Conservation (phyloP, 2,329 filamentous ascomycete genomes). For the Claviceps digitariae region DNA sequence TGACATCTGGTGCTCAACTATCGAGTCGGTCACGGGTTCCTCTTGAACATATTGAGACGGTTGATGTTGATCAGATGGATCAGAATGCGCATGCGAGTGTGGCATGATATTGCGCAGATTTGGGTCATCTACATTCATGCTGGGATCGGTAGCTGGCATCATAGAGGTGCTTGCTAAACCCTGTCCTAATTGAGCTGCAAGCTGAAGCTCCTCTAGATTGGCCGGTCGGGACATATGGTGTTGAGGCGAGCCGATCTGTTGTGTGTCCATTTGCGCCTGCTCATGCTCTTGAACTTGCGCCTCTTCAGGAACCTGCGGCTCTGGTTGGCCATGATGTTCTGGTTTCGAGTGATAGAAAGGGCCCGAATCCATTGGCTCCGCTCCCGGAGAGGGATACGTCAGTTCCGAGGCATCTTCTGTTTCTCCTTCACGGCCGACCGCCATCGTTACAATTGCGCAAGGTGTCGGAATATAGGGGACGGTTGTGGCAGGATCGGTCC, state of each 20-base stretch:
- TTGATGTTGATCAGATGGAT: slow-evolving; percentile 21
- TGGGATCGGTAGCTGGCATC: slow-evolving; percentile 33
- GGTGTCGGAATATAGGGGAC: not conserved
- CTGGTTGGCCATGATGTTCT: slow-evolving; percentile 16
- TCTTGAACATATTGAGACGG: slow-evolving; percentile 25
- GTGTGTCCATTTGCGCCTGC: slow-evolving; percentile 16
- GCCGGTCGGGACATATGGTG: slow-evolving; percentile 29
- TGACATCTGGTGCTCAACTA: slow-evolving; percentile 23
- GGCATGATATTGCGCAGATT: slow-evolving; percentile 30
- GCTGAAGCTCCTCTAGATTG: slow-evolving; percentile 42
- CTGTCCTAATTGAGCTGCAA: slow-evolving; percentile 44
- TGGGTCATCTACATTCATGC: slow-evolving; percentile 29
- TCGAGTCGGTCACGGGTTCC: slow-evolving; percentile 20
- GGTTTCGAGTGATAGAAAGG: slow-evolving; percentile 30
- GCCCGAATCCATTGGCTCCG: slow-evolving; percentile 28
- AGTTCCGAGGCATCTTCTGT: slow-evolving; percentile 23
- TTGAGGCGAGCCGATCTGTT: slow-evolving; percentile 24
- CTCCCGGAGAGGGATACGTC: slow-evolving; percentile 33
- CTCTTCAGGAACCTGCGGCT: slow-evolving; percentile 16
- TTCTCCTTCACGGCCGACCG: slow-evolving; percentile 21
- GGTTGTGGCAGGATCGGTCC: not conserved
- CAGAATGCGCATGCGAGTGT: slow-evolving; percentile 29
- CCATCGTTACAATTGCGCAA: slow-evolving; percentile 13
- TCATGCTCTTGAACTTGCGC: slow-evolving; percentile 18
- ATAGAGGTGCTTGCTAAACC: slow-evolving; percentile 35